Base-by-base conservation (phyloP, 768 basidiomycete genomes). In the Podaxis carcinomalis region DNA sequence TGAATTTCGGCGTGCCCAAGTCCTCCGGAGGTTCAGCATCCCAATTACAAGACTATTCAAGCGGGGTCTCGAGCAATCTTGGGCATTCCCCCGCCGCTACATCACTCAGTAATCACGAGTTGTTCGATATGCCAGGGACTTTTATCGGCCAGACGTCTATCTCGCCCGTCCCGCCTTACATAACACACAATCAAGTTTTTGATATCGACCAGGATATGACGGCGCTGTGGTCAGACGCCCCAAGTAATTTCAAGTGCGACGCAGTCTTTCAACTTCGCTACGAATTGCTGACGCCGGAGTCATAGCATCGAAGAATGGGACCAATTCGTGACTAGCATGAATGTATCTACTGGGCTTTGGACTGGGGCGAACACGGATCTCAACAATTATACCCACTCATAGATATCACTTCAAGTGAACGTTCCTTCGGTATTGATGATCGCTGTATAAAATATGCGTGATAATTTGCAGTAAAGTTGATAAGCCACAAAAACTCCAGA, bases 191-290 rank as follows among this genome's bases (percentile, higher is more conserved):
- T 36, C 56, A 46, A 21, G 47, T 39, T 57, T 37, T 62, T 16
- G 46, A 63, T 27, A 64, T 70, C 54, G 72, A 80, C 56, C 69
- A 75, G 50, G 74, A 76, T 42, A 77, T 80, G 61, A 72, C 82
- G 25, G 73, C 78, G 10, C 79, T 86, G 75, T 87, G 84, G 84
- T 81, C 80, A 7, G 75, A 75, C 62, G 80, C 82, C 37, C 84
- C 84, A 7, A 73, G 75, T 40, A 75, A 78, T 13, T 84, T 83
- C 63, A 55, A 55, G 59, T 61, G 36, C 80, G 80, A 84, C 83
- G 62, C 67, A 80, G 3, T 19, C 27, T 13, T 21, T 19, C 70
- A 23, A 21, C 37, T n/a, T 32, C 35, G 21, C n/a, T 47, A 37
- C 16, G 6, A 27, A 14, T 40, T 6, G 14, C 58, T 59, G 44